Evolutionary conservation across 2,329 filamentous ascomycete genomes (phyloP), one percentile per base, ranked within the genome.

Genomic region (Cercospora sp.): DNA sequence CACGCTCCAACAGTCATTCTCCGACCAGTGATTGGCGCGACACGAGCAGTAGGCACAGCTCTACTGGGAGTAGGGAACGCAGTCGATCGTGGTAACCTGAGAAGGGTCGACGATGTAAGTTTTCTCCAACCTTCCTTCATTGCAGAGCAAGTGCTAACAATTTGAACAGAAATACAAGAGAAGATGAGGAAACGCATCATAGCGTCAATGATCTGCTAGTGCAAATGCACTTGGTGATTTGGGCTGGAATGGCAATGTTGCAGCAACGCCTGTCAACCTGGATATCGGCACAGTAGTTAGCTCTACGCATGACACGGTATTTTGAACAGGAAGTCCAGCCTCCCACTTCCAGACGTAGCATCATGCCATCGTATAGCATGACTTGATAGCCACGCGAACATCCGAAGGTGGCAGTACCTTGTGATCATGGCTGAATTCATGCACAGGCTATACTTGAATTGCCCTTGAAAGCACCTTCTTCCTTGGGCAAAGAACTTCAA

Each of bases 1-100:
- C 88, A 92, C 73, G 93, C 94, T 31, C 95, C 95, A n/a, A 97
- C 94, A 0, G 92, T 98, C 20, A 91, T 99, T 62, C 87, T 99
- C 73, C 85, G 94, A 65, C 95, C 95, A 7, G 92, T 93, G 3
- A 93, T 98, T 74, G 96, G 94, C 0, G 92, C 93, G 7, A 93
- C 90, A 39, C 94, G 94, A 79, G 94, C 90, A 0, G 89, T 97
- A 60, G 92, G 93, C 8, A 92, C 96, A 82, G 93, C 94, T 42
- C 82, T 99, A 67, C 85, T 98, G 81, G 95, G 96, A 5, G 94
- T 94, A 13, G 96, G 93, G 0, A 99, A 99, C 79, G 89, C 91
- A 58, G 83, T 99, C 73, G 95, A 99, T 82, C 91, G 91, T 63
- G 85, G 89, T 69, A 94, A 97, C 77, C 83, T 90, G 77, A 86